Conservation (phyloP, 176 grass and related monocot species). For the Lolium rigidum region DNA sequence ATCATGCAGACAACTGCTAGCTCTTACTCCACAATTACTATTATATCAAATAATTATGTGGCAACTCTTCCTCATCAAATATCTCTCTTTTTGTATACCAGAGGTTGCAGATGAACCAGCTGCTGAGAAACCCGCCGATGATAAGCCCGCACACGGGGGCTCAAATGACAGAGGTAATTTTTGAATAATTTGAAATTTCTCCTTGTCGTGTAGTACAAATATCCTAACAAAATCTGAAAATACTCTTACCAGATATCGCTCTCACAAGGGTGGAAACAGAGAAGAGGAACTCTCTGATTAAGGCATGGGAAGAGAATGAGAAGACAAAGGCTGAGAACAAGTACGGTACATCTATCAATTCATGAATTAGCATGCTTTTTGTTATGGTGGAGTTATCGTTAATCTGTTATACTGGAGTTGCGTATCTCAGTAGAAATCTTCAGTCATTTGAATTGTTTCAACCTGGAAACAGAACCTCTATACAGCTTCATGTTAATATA, state of each 20-base stretch:
- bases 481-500: constrained; percentile 14
- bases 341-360: constrained; percentile 42
- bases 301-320: constrained; percentile 96
- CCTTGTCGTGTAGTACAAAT: constrained; percentile 13
- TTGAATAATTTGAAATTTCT: constrained; percentile 5
- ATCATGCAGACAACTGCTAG: not conserved
- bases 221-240: constrained; percentile 25
- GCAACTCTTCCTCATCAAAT: constrained; percentile 4
- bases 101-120: constrained; percentile 61
- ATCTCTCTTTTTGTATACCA: constrained; percentile 38
- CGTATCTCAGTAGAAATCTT: not conserved
- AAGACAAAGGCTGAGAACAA: constrained; percentile 92
- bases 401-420: not conserved
- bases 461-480: not conserved
- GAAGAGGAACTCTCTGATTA: constrained; percentile 84
- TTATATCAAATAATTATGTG: not conserved
- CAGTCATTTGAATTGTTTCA: constrained; percentile 16
- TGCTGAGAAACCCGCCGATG: constrained; percentile 62
- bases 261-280: constrained; percentile 83
- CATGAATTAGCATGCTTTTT: not conserved
- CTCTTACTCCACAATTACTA: not conserved
- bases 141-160: constrained; percentile 51
- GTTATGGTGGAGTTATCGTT: not conserved
- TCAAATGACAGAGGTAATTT: constrained; percentile 84
- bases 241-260: constrained; percentile 60